Percentiles rank a stretch among this genome's conserved stretches.
Evolutionary conservation across 768 basidiomycete genomes (phyloP).

Genomic region (Sporobolomyces phaffii): DNA sequence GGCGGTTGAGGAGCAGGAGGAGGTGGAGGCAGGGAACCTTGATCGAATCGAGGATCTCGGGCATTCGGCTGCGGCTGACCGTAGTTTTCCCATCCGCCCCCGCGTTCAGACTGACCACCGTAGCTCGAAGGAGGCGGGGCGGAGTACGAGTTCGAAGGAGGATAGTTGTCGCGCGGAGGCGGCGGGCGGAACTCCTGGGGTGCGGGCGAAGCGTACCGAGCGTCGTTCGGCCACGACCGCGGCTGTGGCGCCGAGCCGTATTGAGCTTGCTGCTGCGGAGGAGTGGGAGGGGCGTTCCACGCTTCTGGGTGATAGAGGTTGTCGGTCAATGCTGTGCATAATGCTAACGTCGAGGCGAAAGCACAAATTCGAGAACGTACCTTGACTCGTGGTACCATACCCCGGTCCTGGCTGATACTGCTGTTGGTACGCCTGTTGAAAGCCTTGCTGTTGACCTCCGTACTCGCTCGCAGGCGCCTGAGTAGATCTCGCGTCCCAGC

Average conservation of each 20-base stretch:
- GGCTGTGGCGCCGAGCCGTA: neutral
- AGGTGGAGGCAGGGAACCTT: neutral
- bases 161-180: neutral
- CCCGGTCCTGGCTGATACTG: too few species aligned
- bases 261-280: neutral
- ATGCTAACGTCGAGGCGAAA: too few species aligned
- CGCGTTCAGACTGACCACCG: neutral
- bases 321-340: too few species aligned
- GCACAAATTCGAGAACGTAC: too few species aligned
- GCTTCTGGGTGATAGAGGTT: neutral
- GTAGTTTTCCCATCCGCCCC: neutral
- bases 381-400: too few species aligned
- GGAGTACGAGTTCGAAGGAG: neutral
- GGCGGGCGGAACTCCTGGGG: neutral
- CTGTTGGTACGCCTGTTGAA: too few species aligned
- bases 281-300: neutral
- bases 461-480: too few species aligned
- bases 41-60: neutral
- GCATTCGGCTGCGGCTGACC: neutral
- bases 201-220: neutral
- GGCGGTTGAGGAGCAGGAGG: neutral
- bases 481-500: neutral
- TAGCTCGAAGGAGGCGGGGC: constrained; percentile 2
- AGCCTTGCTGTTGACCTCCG: too few species aligned
- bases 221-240: neutral